Percentiles rank a stretch among this genome's conserved stretches.
These are phyloP conservation scores for Pyrenophora seminiperda DNA, from an alignment of 2,329 filamentous ascomycete species.

Conservation along the genomic window DNA sequence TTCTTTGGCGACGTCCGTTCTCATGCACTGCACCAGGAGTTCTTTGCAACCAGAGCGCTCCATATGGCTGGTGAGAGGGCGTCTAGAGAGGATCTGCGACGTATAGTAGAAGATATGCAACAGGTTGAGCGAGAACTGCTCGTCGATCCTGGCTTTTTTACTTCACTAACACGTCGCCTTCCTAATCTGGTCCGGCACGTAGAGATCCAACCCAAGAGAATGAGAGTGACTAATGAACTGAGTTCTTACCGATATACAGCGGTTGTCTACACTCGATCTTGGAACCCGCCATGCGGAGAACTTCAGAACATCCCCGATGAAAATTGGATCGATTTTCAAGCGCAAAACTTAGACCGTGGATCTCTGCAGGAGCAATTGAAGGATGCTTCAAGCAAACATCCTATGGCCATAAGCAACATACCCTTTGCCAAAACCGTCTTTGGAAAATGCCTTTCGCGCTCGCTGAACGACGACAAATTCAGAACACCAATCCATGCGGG, in stretches of 20 bases:
- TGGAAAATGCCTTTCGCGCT: not conserved
- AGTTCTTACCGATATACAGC: slow-evolving; percentile 17
- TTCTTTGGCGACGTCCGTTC: slow-evolving; percentile 16
- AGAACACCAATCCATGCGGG: not conserved
- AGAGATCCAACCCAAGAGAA: slow-evolving; percentile 16
- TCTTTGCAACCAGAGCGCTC: slow-evolving; percentile 2
- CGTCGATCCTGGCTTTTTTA: slow-evolving; percentile 15
- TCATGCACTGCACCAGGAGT: slow-evolving; percentile 8
- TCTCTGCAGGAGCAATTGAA: not conserved
- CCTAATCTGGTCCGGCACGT: slow-evolving; percentile 6
- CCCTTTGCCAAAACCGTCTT: slow-evolving; percentile 1
- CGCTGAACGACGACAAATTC: not conserved
- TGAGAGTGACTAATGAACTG: slow-evolving; percentile 17
- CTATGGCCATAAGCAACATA: slow-evolving; percentile 1
- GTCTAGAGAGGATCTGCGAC: not conserved
- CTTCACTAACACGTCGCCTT: not conserved
- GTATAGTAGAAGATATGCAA: slow-evolving; percentile 8
- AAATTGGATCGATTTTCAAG: not conserved
- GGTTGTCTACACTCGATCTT: not conserved
- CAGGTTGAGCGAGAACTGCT: slow-evolving; percentile 4
- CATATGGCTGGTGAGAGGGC: not conserved
- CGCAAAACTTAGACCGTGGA: not conserved
- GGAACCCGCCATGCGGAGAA: not conserved
- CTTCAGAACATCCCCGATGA: not conserved
- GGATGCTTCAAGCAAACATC: not conserved